Conservation (phyloP, 2,329 filamentous ascomycete species). For the Myriosclerotinia scirpicola region DNA sequence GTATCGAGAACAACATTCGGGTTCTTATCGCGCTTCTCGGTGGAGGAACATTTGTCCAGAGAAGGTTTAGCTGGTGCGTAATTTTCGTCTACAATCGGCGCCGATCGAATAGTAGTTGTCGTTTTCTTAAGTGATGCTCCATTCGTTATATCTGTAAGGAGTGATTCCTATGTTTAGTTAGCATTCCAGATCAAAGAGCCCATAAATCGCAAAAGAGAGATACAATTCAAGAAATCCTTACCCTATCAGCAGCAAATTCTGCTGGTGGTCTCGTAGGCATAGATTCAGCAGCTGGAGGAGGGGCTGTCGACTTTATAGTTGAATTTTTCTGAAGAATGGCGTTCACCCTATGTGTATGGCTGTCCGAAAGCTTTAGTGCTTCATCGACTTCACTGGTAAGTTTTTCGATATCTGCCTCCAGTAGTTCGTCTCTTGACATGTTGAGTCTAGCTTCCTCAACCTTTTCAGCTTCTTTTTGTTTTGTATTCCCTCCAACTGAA, state of each 20-base stretch:
- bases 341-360: slow-evolving; percentile 38
- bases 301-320: neutral
- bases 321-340: slow-evolving; percentile 29
- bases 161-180: neutral
- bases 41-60: neutral
- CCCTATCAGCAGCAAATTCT: neutral
- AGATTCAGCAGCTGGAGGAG: neutral
- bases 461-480: slow-evolving; percentile 45
- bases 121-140: neutral
- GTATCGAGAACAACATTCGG: neutral
- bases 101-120: slow-evolving; percentile 5
- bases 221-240: neutral
- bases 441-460: slow-evolving; percentile 25
- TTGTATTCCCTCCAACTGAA: slow-evolving; percentile 58
- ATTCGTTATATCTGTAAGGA: slow-evolving; percentile 4
- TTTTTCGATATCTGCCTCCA: slow-evolving; percentile 43
- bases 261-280: neutral
- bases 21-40: neutral
- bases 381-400: slow-evolving; percentile 43
- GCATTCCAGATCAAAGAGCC: neutral
- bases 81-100: neutral
- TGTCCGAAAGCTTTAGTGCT: slow-evolving; percentile 38
- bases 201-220: neutral
- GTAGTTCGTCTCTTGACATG: slow-evolving; percentile 50
- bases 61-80: neutral